Base-by-base conservation (phyloP, 441 rosid species). In the Pelargonium myrrhifolium region DNA sequence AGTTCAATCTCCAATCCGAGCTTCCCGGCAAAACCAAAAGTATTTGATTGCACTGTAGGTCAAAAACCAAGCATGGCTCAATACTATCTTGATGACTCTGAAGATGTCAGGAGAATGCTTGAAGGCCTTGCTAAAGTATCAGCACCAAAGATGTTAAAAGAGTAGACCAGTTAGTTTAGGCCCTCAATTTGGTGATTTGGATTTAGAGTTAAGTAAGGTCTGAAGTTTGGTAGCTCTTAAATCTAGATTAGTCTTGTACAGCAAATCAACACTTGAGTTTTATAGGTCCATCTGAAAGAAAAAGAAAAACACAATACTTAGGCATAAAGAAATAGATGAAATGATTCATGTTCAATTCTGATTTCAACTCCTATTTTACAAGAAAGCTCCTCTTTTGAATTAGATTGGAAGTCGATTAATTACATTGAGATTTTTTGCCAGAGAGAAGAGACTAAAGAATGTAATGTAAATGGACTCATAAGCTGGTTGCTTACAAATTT, bases 31-130 rank as follows among this genome's bases (percentile, higher is more conserved):
- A 4, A 39, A 1, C 4, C 55, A 0, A 49, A 68, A 9, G 26
- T 68, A 14, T 68, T 68, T 9, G 71, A 65, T 0, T 68, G 71
- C 26, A 68, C 71, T 0, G 65, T 68, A 0, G 71, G 71, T 45
- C 71, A 68, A 64, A 68, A 68, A 63, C 71, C 71, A 4, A 68
- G 71, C 71, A 58, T 68, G 71, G 71, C 71, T 11, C 58, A 42
- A 28, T 68, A 68, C 49, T 68, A 39, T 60, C 71, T 68, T 0
- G 71, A 68, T 1, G 71, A 68, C 71, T 37, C 43, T 0, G 0
- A 18, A 6, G 64, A 68, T 20, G 71, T 68, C 14, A 59, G 58
- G 53, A 68, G 35, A 62, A 18, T 68, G 71, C 71, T 68, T 9
- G 49, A 68, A 61, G 65, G 65, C 35, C 37, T 56, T 2, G 37